Base-by-base conservation (phyloP, 2,329 filamentous ascomycete species). In the Apiospora marii region DNA sequence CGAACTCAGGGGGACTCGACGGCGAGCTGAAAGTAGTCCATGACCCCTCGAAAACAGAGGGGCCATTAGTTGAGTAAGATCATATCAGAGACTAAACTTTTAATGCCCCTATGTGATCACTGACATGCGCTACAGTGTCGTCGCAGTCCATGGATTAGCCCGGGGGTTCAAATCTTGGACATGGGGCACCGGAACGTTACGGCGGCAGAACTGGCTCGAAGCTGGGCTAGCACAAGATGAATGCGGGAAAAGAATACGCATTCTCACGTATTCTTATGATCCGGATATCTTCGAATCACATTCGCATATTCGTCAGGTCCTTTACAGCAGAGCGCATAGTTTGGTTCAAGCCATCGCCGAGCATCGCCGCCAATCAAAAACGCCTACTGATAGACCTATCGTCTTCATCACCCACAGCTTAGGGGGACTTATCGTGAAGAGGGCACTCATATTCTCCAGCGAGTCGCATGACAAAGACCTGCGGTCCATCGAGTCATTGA, bases 121-220 rank as follows among this genome's bases (percentile, higher is more conserved):
- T 67, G 30, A 67, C 30, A 12, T 13, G 30, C 58, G 14, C 10
- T 41, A 41, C 58, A 67, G 58, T 67, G 58, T 67, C 30, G 58
- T 67, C 30, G 58, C 58, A 22, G 58, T 67, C n/a, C 58, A 67
- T 41, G 58, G 58, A 22, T n/a, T 67, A 41, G 58, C 58, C 16
- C 58, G 58, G 14, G 58, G 58, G 7, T 67, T 67, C 30, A 67
- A 67, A n/a, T 22, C 58, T 37, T 67, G 58, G 58, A 67, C 58
- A 67, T 67, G 58, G 58, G 58, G 58, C 30, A 13, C 30, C 30
- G 37, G 37, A 1, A 67, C 58, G 7, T 30, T 67, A 41, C 27
- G 58, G 30, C 30, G 58, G 37, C 58, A 67, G 30, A 67, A 67
- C 58, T 67, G 58, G 58, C 58, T 67, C 30, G 58, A 67, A 41